Evolutionary conservation across 306 rosid genomes (phyloP), one percentile per base, ranked within the genome.

Genomic region (Prunus dulcis): DNA sequence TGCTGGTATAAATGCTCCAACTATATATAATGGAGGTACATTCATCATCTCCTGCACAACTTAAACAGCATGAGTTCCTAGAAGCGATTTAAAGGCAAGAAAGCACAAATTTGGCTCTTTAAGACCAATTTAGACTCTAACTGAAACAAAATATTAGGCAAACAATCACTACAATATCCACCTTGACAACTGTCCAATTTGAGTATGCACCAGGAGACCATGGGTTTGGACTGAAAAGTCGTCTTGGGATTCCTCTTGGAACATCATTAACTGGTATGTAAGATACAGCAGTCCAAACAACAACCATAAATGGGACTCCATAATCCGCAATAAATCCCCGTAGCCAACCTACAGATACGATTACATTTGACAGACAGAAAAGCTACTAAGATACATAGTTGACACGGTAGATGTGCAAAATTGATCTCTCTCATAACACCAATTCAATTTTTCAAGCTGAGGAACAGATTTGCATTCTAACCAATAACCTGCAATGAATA

Each of bases 1-100:
- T 64, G 98, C 98, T 9, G 98, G 98, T 78, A 93, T 87, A 82
- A 93, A 87, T 41, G 98, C 98, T 91, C 98, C 98, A 80, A 87
- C 73, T 73, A 93, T 91, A 77, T 90, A 93, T 60, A 93, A 57
- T 57, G 84, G 85, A 74, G 98, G 97, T 64, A 93, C 96, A 78
- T 84, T 69, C 86, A 90, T 83, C 98, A 93, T 93, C 78, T 93
- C 97, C 98, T 93, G 94, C 84, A 85, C 76, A 76, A 79, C 28
- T 60, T 19, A 63, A 76, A 64, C 64, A 79, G 58, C 50, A 81
- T 85, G 67, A 89, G 86, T 76, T 73, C 41, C 76, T 50, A 76
- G 67, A 14, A 56, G 25, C 32, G 80, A 47, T 69, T 76, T 41
- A 64, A 47, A 68, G 58, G 56, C 32, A 67, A 25, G 34, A 49